Conservation (phyloP, 176 grass and related monocot genomes). For the Musa schizocarpa region DNA sequence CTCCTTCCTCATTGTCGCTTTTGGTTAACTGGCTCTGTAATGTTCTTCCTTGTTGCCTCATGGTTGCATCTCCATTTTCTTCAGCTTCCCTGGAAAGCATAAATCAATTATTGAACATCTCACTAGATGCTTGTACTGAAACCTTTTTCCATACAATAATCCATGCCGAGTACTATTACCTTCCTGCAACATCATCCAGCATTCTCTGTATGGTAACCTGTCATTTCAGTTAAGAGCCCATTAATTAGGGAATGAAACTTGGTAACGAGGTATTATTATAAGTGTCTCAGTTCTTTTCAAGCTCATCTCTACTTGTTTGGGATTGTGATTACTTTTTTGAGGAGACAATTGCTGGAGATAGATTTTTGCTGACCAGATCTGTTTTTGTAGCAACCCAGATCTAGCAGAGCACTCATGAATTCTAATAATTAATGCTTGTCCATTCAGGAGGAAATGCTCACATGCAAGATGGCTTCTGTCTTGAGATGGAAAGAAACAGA, state of each 20-base stretch:
- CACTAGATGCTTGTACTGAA: background rate
- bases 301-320: background rate
- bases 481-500: conserved; percentile 66
- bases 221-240: conserved; percentile 29
- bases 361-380: background rate
- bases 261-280: background rate
- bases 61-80: conserved; percentile 1
- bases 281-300: background rate
- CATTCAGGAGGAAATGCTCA: conserved; percentile 32
- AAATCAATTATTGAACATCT: background rate
- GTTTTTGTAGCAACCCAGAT: background rate
- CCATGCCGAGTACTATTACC: background rate
- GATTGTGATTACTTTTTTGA: background rate
- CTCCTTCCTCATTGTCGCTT: conserved; percentile 42
- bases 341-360: background rate
- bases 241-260: conserved; percentile 6
- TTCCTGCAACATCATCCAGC: conserved; percentile 55
- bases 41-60: conserved; percentile 24
- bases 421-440: background rate
- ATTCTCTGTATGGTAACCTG: conserved; percentile 95
- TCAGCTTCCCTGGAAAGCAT: background rate
- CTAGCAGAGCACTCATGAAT: background rate
- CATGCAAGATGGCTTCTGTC: conserved; percentile 69
- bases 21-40: conserved; percentile 69
- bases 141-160: background rate